phyloP scores from a whole-genome alignment of 305 asterid genomes.

The Petunia hybrid region DNA sequence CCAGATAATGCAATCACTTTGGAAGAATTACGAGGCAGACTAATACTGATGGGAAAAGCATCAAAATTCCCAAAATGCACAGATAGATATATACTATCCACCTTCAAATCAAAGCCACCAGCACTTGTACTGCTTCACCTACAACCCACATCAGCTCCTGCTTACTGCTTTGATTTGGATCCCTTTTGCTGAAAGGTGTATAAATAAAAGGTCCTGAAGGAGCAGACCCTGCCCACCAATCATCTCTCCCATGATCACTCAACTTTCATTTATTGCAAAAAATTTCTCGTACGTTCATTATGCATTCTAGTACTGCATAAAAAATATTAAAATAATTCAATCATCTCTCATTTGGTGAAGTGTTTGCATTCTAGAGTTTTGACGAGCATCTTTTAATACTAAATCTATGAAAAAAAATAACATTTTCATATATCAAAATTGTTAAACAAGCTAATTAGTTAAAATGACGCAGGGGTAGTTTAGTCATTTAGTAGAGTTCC shows the following conservation, averaged over 20 bases:
- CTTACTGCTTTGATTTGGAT: conserved; percentile 68
- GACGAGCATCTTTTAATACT: no score
- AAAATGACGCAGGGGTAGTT: no score
- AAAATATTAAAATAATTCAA: no score
- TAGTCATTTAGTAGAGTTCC: no score
- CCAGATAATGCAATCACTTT: conserved; percentile 92
- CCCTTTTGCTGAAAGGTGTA: conserved; percentile 98
- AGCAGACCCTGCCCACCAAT: conserved; percentile 99
- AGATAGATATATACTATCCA: conserved; percentile 90
- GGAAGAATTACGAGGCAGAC: conserved; percentile 89
- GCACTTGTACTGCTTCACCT: conserved; percentile 98
- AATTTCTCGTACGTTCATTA: background rate
- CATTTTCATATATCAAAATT: no score
- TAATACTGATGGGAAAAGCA: conserved; percentile 88
- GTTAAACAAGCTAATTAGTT: no score
- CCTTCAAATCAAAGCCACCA: conserved; percentile 94
- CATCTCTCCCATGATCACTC: conserved; percentile 75
- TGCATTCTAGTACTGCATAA: background rate
- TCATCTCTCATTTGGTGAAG: no score
- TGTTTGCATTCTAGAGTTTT: no score
- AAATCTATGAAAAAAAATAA: no score
- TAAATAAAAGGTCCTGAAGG: conserved; percentile 99
- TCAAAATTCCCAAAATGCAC: conserved; percentile 88
- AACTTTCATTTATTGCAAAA: background rate
- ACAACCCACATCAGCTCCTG: conserved; percentile 92